Conservation (phyloP, 2,329 filamentous ascomycete species). For the Helotiales sp. region DNA sequence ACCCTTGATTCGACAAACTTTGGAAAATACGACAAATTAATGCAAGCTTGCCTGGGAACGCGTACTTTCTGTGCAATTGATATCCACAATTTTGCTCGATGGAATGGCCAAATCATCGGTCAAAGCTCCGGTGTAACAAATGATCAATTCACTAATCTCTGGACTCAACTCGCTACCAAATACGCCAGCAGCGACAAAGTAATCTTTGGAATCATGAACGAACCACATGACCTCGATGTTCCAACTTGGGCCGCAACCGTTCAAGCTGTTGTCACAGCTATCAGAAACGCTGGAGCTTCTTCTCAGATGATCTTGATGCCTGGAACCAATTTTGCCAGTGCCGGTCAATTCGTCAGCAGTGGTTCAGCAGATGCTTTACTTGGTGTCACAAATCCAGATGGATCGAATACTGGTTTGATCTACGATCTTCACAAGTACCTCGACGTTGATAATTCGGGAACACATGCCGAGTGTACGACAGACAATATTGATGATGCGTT, state of each 20-base stretch:
- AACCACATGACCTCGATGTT: conserved; percentile 43
- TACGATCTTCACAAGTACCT: conserved; percentile 63
- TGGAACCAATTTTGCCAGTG: conserved; percentile 58
- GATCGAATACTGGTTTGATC: conserved; percentile 51
- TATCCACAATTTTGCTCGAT: conserved; percentile 58
- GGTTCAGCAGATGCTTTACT: conserved; percentile 52
- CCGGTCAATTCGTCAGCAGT: conserved; percentile 47
- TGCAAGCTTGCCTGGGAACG: conserved; percentile 55
- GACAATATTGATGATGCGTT: conserved; percentile 51
- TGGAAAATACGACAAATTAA: conserved; percentile 53
- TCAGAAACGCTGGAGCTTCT: conserved; percentile 59
- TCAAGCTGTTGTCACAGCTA: conserved; percentile 63
- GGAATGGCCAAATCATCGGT: conserved; percentile 61
- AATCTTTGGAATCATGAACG: conserved; percentile 69
- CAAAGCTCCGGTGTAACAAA: conserved; percentile 57
- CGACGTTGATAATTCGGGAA: conserved; percentile 58
- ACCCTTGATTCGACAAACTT: conserved; percentile 49
- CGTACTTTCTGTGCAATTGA: conserved; percentile 61
- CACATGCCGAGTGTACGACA: conserved; percentile 50
- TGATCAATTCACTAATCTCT: conserved; percentile 57
- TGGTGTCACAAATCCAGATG: conserved; percentile 58
- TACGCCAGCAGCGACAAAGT: conserved; percentile 53
- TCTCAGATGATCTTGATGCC: conserved; percentile 65
- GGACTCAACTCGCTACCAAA: conserved; percentile 57
- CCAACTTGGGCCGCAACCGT: conserved; percentile 57